phyloP scores from a whole-genome alignment of 2,329 filamentous ascomycete genomes.

The Colletotrichum liaoningense region DNA sequence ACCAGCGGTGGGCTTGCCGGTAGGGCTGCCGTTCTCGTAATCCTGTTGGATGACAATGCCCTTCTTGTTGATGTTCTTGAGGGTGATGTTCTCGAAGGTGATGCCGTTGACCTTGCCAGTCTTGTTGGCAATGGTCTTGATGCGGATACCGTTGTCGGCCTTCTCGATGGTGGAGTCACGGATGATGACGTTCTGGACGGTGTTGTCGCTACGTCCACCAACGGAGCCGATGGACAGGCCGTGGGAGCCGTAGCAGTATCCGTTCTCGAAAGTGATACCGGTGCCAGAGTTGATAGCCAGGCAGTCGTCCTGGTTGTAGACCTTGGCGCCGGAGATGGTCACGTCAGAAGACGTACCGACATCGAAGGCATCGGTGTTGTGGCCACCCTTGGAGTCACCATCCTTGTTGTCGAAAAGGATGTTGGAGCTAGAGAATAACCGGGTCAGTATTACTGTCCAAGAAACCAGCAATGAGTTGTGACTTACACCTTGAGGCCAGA shows the following conservation, averaged over 20 bases:
- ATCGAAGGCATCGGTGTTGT: slow-evolving; percentile 72
- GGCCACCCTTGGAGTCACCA: slow-evolving; percentile 49
- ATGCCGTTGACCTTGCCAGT: slow-evolving; percentile 57
- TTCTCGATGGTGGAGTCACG: slow-evolving; percentile 59
- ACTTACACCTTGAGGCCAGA: slow-evolving; percentile 50
- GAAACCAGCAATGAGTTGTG: too few relatives aligned
- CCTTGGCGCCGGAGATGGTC: slow-evolving; percentile 61
- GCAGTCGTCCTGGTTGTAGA: slow-evolving; percentile 73
- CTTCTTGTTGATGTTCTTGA: slow-evolving; percentile 54
- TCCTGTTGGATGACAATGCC: slow-evolving; percentile 55
- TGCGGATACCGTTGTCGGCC: slow-evolving; percentile 63
- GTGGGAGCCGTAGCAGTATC: slow-evolving; percentile 57
- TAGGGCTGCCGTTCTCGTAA: slow-evolving; percentile 59
- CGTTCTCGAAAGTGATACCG: slow-evolving; percentile 57
- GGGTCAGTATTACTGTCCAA: neutral
- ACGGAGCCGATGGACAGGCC: slow-evolving; percentile 57
- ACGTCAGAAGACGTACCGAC: slow-evolving; percentile 62
- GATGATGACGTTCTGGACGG: slow-evolving; percentile 64
- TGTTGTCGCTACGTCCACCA: slow-evolving; percentile 62
- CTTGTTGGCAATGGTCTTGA: slow-evolving; percentile 61
- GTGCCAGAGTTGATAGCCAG: slow-evolving; percentile 66
- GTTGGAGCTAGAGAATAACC: slow-evolving; percentile 39
- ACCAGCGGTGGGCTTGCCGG: slow-evolving; percentile 56
- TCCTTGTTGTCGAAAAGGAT: slow-evolving; percentile 53
- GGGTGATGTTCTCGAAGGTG: slow-evolving; percentile 56